Evolutionary conservation across 1,284 basidiomycete species (phyloP), one percentile per base, ranked within the genome.

Genomic region (Phenoliferia sp.): DNA sequence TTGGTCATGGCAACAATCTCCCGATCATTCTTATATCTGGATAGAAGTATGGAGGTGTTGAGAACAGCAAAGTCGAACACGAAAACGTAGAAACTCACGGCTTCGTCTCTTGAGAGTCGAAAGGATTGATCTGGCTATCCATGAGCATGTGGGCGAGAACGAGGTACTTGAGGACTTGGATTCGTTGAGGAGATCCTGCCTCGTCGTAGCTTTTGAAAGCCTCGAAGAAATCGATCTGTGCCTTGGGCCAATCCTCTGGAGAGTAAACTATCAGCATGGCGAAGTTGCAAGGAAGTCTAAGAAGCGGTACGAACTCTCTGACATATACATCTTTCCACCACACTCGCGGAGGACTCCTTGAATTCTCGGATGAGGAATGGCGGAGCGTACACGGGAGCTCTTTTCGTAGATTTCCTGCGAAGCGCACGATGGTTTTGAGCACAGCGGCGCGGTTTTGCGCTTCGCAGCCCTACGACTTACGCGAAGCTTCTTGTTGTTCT

Each of bases 271-370:
- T n/a, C n/a, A n/a, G 3, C 63, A 17, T 55, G 61, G 26, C 54
- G 16, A 2, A 39, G 26, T 26, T 0, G 3, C 2, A 12, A 35
- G 19, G 48, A 19, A 16, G 36, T 31, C 29, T 59, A 15, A 4
- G 26, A 33, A 61, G 19, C 16, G 4, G n/a, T 35, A 83, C 88
- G 75, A 78, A 90, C 94, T 90, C 83, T 99, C 96, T 66, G 92
- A 92, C 96, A 99, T 99, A 92, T 96, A 97, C 96, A 99, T 99
- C 82, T 99, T 99, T 10, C 96, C 96, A 17, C 96, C 96, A 74
- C 95, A 98, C 80, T 99, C 96, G 77, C 94, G 92, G 80, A 99
- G 99, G 63, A 98, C 91, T 62, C 95, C 96, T 90, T 98, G 94
- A 77, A 99, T 98, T 32, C 94, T 87, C 10, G 96, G 96, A 81